Conservation (phyloP, 441 rosid species). For the Arabidopsis hybrid region DNA sequence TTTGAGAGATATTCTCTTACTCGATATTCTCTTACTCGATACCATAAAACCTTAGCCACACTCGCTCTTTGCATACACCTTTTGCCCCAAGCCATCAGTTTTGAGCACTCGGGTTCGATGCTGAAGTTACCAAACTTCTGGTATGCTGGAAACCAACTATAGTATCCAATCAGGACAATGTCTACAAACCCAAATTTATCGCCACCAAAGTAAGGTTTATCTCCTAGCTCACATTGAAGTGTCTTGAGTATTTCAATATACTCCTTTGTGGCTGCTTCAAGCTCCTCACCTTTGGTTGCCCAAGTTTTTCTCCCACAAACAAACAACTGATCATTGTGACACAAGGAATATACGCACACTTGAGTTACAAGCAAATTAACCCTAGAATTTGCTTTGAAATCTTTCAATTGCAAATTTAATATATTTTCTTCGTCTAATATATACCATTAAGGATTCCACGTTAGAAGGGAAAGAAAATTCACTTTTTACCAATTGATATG, state of each 20-base stretch:
- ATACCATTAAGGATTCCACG: too few relatives aligned
- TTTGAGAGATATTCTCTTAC: too few relatives aligned
- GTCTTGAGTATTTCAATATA: conserved; percentile 38
- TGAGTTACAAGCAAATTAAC: conserved; percentile 24
- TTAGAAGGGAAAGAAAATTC: too few relatives aligned
- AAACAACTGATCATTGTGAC: conserved; percentile 15
- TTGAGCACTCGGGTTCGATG: conserved; percentile 42
- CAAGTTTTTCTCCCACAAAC: conserved; percentile 42
- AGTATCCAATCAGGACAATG: conserved; percentile 34
- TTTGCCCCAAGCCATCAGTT: conserved; percentile 34
- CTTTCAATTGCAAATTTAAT: too few relatives aligned
- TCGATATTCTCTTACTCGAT: too few relatives aligned
- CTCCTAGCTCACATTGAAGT: conserved; percentile 46
- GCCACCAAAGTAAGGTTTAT: conserved; percentile 45
- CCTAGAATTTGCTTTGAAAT: background rate
- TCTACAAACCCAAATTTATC: conserved; percentile 39
- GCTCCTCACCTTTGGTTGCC: conserved; percentile 32
- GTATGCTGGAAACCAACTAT: conserved; percentile 37
- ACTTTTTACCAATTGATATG: too few relatives aligned
- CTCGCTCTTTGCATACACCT: conserved; percentile 41
- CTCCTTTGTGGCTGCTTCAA: conserved; percentile 40
- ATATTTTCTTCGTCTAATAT: too few relatives aligned
- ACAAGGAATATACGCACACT: conserved; percentile 10
- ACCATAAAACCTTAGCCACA: conserved; percentile 42
- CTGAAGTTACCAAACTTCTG: conserved; percentile 43